These are phyloP conservation scores for Mycena sanguinolenta DNA, from an alignment of 768 basidiomycete species.

Conservation along the genomic window DNA sequence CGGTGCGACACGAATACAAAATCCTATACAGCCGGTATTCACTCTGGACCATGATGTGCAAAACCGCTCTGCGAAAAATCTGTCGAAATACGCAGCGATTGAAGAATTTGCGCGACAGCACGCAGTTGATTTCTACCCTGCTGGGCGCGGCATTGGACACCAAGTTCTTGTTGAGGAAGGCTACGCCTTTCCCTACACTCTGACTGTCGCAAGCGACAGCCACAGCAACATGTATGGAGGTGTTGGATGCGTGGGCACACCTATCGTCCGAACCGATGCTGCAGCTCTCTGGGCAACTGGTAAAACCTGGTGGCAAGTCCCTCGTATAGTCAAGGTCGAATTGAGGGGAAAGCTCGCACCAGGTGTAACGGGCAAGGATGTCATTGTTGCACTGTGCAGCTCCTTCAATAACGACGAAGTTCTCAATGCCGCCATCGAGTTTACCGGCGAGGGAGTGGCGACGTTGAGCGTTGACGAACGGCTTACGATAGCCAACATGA, in stretches of 20 bases:
- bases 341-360: conserved; percentile 83
- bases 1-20: conserved; percentile 86
- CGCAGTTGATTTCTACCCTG: conserved; percentile 94
- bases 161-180: conserved; percentile 98
- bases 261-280: conserved; percentile 95
- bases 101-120: conserved; percentile 91
- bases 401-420: conserved; percentile 98
- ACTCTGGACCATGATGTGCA: conserved; percentile 99
- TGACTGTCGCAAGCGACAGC: conserved; percentile 96
- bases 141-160: conserved; percentile 97
- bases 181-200: conserved; percentile 95
- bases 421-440: conserved; percentile 96
- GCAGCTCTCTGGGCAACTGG: conserved; percentile 98
- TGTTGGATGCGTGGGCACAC: conserved; percentile 96
- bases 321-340: conserved; percentile 95
- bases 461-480: conserved; percentile 90
- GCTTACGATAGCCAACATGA: conserved; percentile 99
- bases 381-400: conserved; percentile 96
- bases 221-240: conserved; percentile 99
- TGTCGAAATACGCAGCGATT: conserved; percentile 92
- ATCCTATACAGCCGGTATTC: conserved; percentile 91
- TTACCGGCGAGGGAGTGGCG: conserved; percentile 89
- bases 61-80: conserved; percentile 91
- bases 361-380: conserved; percentile 97
- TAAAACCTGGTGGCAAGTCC: conserved; percentile 99